These are phyloP conservation scores for Hordeum pubiflorum DNA, from an alignment of 202 grass and related monocot genomes.

Conservation along the genomic window DNA sequence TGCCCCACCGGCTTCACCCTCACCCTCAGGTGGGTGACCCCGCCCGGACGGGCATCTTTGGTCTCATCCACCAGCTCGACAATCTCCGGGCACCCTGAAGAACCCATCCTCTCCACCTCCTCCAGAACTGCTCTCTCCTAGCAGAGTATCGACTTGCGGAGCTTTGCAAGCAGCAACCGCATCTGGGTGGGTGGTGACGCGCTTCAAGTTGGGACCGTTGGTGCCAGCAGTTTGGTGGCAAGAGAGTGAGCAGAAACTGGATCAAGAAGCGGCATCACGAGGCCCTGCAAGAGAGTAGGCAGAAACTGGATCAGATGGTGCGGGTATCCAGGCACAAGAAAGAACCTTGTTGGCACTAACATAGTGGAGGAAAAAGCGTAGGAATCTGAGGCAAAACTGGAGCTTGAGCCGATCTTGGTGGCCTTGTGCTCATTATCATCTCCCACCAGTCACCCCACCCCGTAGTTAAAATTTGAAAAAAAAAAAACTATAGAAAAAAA, in stretches of 20 bases:
- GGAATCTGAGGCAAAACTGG: neutral
- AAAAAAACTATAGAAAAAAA: neutral
- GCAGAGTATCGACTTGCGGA: neutral
- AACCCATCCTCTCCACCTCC: conserved; percentile 44
- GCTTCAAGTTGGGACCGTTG: conserved; percentile 18
- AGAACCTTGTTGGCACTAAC: neutral
- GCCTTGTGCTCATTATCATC: neutral
- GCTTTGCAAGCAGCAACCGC: neutral
- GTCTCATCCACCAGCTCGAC: conserved; percentile 59
- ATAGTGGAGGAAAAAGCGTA: neutral
- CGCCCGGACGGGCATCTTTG: conserved; percentile 29
- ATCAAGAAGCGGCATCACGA: conserved; percentile 33
- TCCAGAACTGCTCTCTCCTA: neutral
- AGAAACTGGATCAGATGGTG: conserved; percentile 12
- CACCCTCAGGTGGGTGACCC: conserved; percentile 53
- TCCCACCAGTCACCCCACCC: neutral
- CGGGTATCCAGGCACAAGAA: neutral
- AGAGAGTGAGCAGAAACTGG: neutral
- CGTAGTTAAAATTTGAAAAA: neutral
- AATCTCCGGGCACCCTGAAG: conserved; percentile 73
- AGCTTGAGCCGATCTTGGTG: neutral
- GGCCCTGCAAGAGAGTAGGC: conserved; percentile 15
- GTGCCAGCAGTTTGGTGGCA: neutral
- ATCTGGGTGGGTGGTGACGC: conserved; percentile 19
- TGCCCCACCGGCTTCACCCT: conserved; percentile 64